phyloP scores from a whole-genome alignment of 1,284 basidiomycete genomes.

The Microbotryum violaceum region DNA sequence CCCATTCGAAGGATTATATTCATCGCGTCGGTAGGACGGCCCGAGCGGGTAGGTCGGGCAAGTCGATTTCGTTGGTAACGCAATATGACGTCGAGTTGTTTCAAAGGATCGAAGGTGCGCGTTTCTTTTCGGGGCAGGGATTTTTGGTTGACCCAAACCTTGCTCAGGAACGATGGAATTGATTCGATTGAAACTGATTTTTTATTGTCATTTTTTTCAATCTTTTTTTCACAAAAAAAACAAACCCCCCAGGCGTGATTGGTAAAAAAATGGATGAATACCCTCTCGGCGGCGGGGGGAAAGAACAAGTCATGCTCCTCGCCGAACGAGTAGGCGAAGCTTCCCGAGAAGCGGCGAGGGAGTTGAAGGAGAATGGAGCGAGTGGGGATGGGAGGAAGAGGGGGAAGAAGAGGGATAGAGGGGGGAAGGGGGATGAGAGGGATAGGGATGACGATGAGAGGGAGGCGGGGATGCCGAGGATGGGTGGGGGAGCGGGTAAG shows the following conservation, averaged over 20 bases:
- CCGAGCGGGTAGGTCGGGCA: slow-evolving; percentile 88
- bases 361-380: slow-evolving; percentile 48
- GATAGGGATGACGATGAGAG: slow-evolving; percentile 80
- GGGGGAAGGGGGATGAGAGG: slow-evolving; percentile 65
- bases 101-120: slow-evolving; percentile 73
- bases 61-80: slow-evolving; percentile 90
- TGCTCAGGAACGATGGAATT: too few species aligned
- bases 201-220: too few species aligned
- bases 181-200: too few species aligned
- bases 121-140: too few species aligned
- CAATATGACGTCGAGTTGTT: slow-evolving; percentile 98
- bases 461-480: slow-evolving; percentile 64
- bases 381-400: slow-evolving; percentile 41
- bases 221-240: too few species aligned
- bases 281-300: slow-evolving; percentile 59
- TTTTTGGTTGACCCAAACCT: too few species aligned
- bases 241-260: slow-evolving; percentile 63
- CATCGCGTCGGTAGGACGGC: slow-evolving; percentile 97
- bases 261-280: slow-evolving; percentile 90
- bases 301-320: slow-evolving; percentile 80
- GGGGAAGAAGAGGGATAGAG: slow-evolving; percentile 51
- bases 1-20: slow-evolving; percentile 98
- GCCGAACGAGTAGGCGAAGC: slow-evolving; percentile 88
- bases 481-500: slow-evolving; percentile 1
- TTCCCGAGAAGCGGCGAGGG: slow-evolving; percentile 67